Evolutionary conservation across 2,329 filamentous ascomycete species (phyloP).

Genomic region (Passalora sequoiae): DNA sequence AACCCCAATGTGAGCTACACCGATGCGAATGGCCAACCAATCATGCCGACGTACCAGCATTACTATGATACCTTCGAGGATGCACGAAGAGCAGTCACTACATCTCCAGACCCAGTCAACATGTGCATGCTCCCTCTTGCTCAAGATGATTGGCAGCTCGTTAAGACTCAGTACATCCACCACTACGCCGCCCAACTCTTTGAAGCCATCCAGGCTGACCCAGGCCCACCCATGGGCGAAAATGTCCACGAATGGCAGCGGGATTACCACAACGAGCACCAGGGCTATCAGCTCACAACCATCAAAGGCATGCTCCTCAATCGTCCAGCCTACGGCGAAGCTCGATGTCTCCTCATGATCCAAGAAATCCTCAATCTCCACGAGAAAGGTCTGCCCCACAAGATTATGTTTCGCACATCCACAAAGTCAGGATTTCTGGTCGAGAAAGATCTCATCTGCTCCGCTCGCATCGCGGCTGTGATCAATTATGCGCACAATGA

Average conservation of each 20-base stretch:
- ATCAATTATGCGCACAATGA: constrained; percentile 8
- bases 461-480: constrained; percentile 9
- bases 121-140: not conserved
- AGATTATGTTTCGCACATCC: constrained; percentile 3
- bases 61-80: constrained; percentile 1
- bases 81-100: constrained; percentile 2
- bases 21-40: no score
- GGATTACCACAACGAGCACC: constrained; percentile 13
- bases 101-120: not conserved
- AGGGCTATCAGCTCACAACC: constrained; percentile 4
- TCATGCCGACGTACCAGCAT: not conserved
- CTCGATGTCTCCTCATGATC: constrained; percentile 12
- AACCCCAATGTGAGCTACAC: no score
- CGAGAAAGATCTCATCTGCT: constrained; percentile 9
- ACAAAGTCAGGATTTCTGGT: constrained; percentile 11
- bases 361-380: constrained; percentile 14
- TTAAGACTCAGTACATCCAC: constrained; percentile 4
- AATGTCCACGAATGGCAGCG: constrained; percentile 3
- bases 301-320: not conserved
- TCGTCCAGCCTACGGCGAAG: constrained; percentile 9
- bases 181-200: constrained; percentile 9
- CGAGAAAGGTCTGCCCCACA: constrained; percentile 9
- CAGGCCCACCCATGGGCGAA: not conserved
- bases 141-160: constrained; percentile 9
- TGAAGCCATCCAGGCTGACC: constrained; percentile 1